Conservation (phyloP, 306 rosid species). For the Vigna radiata region DNA sequence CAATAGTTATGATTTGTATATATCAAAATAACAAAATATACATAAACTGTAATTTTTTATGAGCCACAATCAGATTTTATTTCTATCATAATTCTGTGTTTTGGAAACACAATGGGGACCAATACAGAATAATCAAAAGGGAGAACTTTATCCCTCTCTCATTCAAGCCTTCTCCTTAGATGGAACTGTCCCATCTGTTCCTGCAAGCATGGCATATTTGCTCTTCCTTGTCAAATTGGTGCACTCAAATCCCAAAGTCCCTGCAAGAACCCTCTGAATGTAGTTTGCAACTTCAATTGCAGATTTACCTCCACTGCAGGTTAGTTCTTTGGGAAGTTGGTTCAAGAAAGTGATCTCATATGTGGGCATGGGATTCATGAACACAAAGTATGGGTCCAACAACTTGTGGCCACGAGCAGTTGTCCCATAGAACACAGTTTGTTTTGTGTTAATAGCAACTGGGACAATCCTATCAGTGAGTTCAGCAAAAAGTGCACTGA, state of each 20-base stretch:
- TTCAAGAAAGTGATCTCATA: conserved; percentile 88
- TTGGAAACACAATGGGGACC: conserved; percentile 26
- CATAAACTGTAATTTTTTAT: conserved; percentile 33
- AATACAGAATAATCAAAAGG: conserved; percentile 27
- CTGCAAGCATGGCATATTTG: conserved; percentile 82
- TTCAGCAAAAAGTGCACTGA: conserved; percentile 93
- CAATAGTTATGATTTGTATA: conserved; percentile 41
- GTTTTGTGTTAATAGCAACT: conserved; percentile 86
- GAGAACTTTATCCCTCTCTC: conserved; percentile 10
- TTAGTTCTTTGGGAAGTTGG: conserved; percentile 76
- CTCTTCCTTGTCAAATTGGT: conserved; percentile 87
- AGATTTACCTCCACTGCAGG: conserved; percentile 79
- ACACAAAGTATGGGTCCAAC: conserved; percentile 90
- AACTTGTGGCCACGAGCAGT: conserved; percentile 72
- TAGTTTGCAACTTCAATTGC: conserved; percentile 89
- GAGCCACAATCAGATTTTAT: conserved; percentile 45
- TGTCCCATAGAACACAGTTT: conserved; percentile 83
- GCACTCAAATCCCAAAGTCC: conserved; percentile 90
- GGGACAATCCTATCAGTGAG: conserved; percentile 87
- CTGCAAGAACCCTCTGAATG: conserved; percentile 81
- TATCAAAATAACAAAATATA: conserved; percentile 40
- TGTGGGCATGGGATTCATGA: conserved; percentile 87
- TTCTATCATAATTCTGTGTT: conserved; percentile 42
- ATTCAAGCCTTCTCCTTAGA: conserved; percentile 52
- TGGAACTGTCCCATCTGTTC: conserved; percentile 84